Base-by-base conservation (phyloP, 2,329 filamentous ascomycete species). In the Microsporum audouinii region DNA sequence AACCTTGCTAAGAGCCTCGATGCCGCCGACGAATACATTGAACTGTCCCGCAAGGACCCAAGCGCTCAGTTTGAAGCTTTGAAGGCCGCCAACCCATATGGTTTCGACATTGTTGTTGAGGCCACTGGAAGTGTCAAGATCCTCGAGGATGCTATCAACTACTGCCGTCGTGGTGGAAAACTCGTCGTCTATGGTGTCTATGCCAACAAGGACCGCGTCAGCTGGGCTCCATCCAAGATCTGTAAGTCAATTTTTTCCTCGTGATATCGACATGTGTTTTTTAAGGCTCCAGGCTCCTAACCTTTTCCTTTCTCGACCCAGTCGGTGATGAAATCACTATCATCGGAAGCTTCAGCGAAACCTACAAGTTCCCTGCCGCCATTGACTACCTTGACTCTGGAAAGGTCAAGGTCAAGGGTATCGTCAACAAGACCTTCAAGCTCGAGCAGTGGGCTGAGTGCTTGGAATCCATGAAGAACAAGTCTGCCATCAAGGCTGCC, bases 141-240 rank as follows among this genome's bases (percentile, higher is more conserved):
- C 57, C 79, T 89, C 2, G 86, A 89, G 70, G 82, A 86, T 67
- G 78, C 85, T 33, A 87, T 89, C 71, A 79, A 88, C 74, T 89
- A 87, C 70, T 84, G 87, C 66, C 83, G 85, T 55, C 81, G 86
- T 58, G 86, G 86, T 47, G 86, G 87, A 61, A 88, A 86, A 71
- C 77, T 89, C 36, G 83, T 88, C 49, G 84, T 87, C 63, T 89
- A 88, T 65, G 86, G 84, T 57, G 87, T 89, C 31, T 89, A 89
- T 71, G 76, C 81, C 65, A 81, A 78, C 64, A 73, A 80, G 33
- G 85, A 82, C 61, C 80, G 80, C 57, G 85, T 89, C 34, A 78
- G 81, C 2, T 88, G 86, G 84, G 78, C 84, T 3, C 87, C 87
- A n/a, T 79, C 81, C 71, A 87, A 86, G 77, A 89, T 90, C 68